Base-by-base conservation (phyloP, 768 basidiomycete genomes). In the Postia placenta region DNA sequence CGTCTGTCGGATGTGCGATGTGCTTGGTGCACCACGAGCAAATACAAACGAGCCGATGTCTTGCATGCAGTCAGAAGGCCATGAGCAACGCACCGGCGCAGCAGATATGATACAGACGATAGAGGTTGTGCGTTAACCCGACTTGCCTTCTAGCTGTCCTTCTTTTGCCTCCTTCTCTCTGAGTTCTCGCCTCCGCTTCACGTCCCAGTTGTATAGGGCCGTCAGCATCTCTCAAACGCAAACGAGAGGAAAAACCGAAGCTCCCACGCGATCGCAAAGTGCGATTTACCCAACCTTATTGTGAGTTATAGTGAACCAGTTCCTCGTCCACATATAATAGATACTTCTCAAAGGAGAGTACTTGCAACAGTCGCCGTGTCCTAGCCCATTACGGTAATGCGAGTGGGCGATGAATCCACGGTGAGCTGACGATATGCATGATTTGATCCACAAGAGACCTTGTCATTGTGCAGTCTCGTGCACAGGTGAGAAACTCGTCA, bases 191-290 rank as follows among this genome's bases (percentile, higher is more conserved):
- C 92, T 72, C 56, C 84, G 69, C 63, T 90, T 91, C 24, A 95
- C 92, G 62, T 95, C 92, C 87, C 88, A 94, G 62, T 98, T 99
- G 64, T 95, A 97, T 45, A 95, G n/a, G n/a, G n/a, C n/a, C n/a
- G n/a, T n/a, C n/a, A n/a, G n/a, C n/a, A n/a, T n/a, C n/a, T n/a
- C n/a, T n/a, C n/a, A n/a, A n/a, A n/a, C n/a, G n/a, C n/a, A n/a
- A n/a, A n/a, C n/a, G n/a, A n/a, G n/a, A n/a, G n/a, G n/a, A n/a
- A n/a, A n/a, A n/a, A n/a, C n/a, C n/a, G n/a, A n/a, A n/a, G n/a
- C n/a, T n/a, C n/a, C n/a, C n/a, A n/a, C n/a, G n/a, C n/a, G n/a
- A n/a, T n/a, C n/a, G n/a, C n/a, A 35, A n/a, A 35, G n/a, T 9
- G 11, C 33, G n/a, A n/a, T 35, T 9, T 35, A 35, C n/a, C n/a